phyloP scores from a whole-genome alignment of 148 eudicot species.

The Rhododendron vialii region DNA sequence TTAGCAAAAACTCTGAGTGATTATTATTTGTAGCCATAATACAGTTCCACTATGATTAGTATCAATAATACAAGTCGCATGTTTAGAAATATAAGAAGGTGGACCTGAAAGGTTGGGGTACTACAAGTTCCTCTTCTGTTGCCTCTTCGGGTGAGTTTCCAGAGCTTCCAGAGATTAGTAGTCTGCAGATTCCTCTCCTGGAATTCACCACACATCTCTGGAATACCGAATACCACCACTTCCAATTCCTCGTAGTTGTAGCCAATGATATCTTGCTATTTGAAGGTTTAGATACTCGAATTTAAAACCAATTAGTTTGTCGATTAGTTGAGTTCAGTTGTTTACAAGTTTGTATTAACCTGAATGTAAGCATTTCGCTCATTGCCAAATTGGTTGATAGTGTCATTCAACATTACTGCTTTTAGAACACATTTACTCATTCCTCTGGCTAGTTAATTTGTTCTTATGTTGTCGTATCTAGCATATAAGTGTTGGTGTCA shows the following conservation, averaged over 20 bases:
- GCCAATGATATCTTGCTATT: not conserved
- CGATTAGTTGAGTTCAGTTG: not conserved
- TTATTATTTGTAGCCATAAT: not conserved
- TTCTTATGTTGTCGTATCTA: slow-evolving; percentile 22
- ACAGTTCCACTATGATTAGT: not conserved
- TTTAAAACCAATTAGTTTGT: not conserved
- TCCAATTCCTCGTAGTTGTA: not conserved
- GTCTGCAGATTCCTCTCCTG: not conserved
- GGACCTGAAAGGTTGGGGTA: not conserved
- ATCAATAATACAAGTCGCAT: too few species aligned
- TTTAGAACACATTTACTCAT: not conserved
- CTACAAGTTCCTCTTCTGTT: not conserved
- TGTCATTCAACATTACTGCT: not conserved
- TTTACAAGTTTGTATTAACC: not conserved
- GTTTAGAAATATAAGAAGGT: too few species aligned
- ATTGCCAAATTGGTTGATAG: not conserved
- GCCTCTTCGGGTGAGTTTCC: not conserved
- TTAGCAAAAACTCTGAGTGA: not conserved
- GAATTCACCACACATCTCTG: not conserved
- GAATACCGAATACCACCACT: not conserved
- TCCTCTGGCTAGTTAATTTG: not conserved
- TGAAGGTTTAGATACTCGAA: not conserved
- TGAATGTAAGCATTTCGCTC: not conserved
- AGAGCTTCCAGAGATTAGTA: not conserved
- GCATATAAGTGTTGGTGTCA: slow-evolving; percentile 99